Base-by-base conservation (phyloP, 371 early-diverging fungal species). In the Rhizopus arrhizus region DNA sequence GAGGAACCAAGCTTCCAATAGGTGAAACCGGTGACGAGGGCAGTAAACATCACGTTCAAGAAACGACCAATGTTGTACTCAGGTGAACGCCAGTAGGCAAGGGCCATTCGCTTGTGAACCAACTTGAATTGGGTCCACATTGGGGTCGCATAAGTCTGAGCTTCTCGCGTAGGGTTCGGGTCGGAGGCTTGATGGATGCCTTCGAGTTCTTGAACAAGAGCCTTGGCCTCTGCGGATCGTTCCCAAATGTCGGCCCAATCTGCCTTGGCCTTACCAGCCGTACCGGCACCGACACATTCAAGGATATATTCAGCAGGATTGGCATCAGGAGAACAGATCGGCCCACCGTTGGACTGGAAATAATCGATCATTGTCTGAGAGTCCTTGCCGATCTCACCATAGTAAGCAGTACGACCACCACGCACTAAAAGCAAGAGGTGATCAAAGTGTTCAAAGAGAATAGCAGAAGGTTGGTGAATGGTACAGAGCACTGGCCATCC, bases 401-500 rank as follows among this genome's bases (percentile, higher is more conserved):
- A 91, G 70, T 92, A 94, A 49, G 87, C 91, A 6, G 83, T 84
- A 13, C 75, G 80, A 36, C 93, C 93, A 50, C 92, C 91, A 41
- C 88, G 85, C 9, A 87, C 89, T 34, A 92, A 72, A 6, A 94
- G 75, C 33, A 94, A 63, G 36, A 94, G 67, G 35, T 89, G 82
- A 65, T 94, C 92, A 68, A 93, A 94, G 59, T 87, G 82, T 66
- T 87, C 86, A 70, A 93, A 93, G 40, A 94, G 75, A 50, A 87
- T 74, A 22, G 90, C 84, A 2, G 89, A 88, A 32, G 95, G 95
- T 68, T 93, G 95, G 73, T 94, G 95, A 53, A 93, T 92, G 13
- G 94, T 90, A 77, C 90, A 90, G 16, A 88, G 68, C 29, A 87
- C 76, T 9, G 86, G 82, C 72, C 83, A 83, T 11, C 89, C 87